Evolutionary conservation across 208 protist species (phyloP).

Genomic region (Wallacemonas rigidus): DNA sequence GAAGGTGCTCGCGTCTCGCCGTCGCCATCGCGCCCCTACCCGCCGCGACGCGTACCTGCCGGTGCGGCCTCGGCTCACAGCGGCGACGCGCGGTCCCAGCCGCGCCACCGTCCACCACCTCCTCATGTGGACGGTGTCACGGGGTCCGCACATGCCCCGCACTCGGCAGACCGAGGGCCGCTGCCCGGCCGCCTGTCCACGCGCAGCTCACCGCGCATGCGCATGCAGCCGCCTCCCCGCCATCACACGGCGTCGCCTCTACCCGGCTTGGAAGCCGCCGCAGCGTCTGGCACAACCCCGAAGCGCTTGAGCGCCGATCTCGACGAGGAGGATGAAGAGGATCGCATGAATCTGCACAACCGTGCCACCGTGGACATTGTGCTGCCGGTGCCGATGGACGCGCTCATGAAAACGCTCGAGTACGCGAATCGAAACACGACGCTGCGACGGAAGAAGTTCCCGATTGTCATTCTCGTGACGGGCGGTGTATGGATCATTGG

Average conservation of each 20-base stretch:
- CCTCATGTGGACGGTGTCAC: not conserved
- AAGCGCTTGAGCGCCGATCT: not conserved
- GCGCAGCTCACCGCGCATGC: conserved; percentile 5
- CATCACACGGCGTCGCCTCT: not conserved
- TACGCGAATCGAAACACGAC: conserved; percentile 34
- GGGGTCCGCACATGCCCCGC: not conserved
- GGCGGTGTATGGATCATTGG: conserved; percentile 90
- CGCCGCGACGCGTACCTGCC: not conserved
- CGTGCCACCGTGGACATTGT: conserved; percentile 66
- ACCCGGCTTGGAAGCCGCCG: not conserved
- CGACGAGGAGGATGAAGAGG: conserved; percentile 55
- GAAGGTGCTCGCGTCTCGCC: not conserved
- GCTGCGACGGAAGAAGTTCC: conserved; percentile 71
- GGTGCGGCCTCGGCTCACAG: not conserved
- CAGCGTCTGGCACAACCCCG: conserved; percentile 1
- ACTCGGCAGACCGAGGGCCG: not conserved
- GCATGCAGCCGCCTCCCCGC: not conserved
- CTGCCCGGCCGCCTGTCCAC: not conserved
- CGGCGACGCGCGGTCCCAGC: not conserved
- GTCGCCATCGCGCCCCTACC: conserved; percentile 11
- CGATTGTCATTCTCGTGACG: conserved; percentile 71
- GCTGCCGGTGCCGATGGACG: conserved; percentile 49
- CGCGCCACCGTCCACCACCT: not conserved
- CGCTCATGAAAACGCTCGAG: conserved; percentile 61
- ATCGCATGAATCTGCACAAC: conserved; percentile 68